Base-by-base conservation (phyloP, 75 land plant genomes). In the Selaginella tamariscina region DNA sequence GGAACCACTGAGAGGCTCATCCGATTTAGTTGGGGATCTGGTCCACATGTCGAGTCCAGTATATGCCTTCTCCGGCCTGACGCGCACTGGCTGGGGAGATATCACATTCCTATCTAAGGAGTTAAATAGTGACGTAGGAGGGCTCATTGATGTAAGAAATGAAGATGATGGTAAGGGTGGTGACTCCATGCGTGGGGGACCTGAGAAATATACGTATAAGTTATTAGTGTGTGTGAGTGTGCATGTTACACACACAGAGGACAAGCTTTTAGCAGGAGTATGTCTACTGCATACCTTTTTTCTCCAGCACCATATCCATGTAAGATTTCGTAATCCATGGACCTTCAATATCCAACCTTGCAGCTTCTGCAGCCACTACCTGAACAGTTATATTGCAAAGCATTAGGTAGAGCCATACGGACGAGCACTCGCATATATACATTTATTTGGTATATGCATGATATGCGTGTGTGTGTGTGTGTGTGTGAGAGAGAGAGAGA, bases 281-380 rank as follows among this genome's bases (percentile, higher is more conserved):
- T n/a, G n/a, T n/a, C n/a, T n/a, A n/a, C n/a, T n/a, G 56, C 26
- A 2, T 73, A 87, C 98, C 98, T 84, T 85, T 84, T 28, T 66
- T 78, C 44, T 90, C 98, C 59, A 94, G 85, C 49, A 94, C 80
- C 96, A 94, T 74, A 71, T 94, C 99, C 54, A 90, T 79, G 76
- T 94, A 94, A 24, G 99, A 94, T 60, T 94, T 90, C 0, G 99
- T 94, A 32, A 87, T 87, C 99, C 99, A 94, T 56, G 96, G 87
- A 24, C 96, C 91, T 64, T 56, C 78, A 49, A 90, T 69, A 65
- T 83, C 81, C 72, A 94, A 74, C 24, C 79, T 80, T 15, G 81
- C 73, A 33, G 84, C 91, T 75, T 90, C 88, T 21, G 81, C 76
- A 67, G 85, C 85, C 81, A 94, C 81, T 27, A 72, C 85, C 98